Base-by-base conservation (phyloP, 305 asterid species). In the Fraxinus angustifolia region DNA sequence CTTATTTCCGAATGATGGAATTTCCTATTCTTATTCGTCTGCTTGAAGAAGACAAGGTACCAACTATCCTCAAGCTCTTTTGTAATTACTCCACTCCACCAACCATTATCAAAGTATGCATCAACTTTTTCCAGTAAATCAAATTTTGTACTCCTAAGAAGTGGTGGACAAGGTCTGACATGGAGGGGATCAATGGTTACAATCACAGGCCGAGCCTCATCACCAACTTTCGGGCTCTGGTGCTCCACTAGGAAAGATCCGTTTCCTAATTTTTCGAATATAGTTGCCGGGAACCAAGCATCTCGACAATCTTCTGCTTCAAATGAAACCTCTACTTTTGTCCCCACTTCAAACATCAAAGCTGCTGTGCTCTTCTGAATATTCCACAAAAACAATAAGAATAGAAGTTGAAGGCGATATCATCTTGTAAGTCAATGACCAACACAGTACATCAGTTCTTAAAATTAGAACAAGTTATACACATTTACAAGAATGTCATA, bases 81-180 rank as follows among this genome's bases (percentile, higher is more conserved):
- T 2, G 90, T 89, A 74, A 93, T 83, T 17, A 90, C 81, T 74
- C 98, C 97, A 85, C 85, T 79, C 91, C 94, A 86, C 98, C 98
- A 95, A 84, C 93, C 93, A 87, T 12, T 83, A 73, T 90, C 87
- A 77, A 84, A 88, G 79, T 45, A 86, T 7, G 97, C 97, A 5
- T 95, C 98, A 73, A 95, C 98, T 75, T 93, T 92, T 73, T 92
- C 97, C 87, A 87, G 81, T 84, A 93, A 82, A 77, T 71, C 79
- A 80, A 88, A 93, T 31, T 80, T 83, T 65, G 81, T 90, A 35
- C 81, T 87, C 83, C 86, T 88, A 58, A 93, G 89, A 81, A 28
- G 87, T 6, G 98, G 98, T 31, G 98, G 97, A 77, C 88, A 85
- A 65, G 99, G 99, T 36, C 97, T 90, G 79, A 93, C 85, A 80